Evolutionary conservation across 2,329 filamentous ascomycete genomes (phyloP).

Genomic region (Albifimbria verrucaria): DNA sequence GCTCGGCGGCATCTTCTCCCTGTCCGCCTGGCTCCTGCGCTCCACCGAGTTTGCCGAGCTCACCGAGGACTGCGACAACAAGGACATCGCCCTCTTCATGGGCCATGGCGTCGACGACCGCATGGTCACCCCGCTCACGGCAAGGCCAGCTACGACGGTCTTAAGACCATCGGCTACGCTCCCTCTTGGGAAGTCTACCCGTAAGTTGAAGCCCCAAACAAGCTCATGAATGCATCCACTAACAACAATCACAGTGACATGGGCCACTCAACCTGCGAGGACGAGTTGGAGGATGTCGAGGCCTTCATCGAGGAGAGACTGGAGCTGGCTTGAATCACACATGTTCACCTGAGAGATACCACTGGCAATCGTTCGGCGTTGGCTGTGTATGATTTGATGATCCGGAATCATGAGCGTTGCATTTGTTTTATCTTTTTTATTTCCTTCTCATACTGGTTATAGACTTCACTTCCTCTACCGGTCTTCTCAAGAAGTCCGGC

Average conservation of each 20-base stretch:
- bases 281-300: conserved; percentile 83
- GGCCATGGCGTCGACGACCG: conserved; percentile 79
- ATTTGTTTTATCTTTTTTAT: not conserved
- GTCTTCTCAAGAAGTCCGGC: no score
- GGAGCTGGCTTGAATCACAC: conserved; percentile 21
- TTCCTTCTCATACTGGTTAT: not conserved
- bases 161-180: conserved; percentile 68
- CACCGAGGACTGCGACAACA: conserved; percentile 42
- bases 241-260: conserved; percentile 62
- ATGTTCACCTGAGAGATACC: not conserved
- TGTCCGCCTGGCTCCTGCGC: conserved; percentile 80
- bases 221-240: not conserved
- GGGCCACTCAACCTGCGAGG: conserved; percentile 69
- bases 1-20: conserved; percentile 81
- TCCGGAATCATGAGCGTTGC: not conserved
- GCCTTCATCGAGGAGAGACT: conserved; percentile 45
- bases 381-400: not conserved
- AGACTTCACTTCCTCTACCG: not conserved
- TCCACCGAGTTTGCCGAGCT: conserved; percentile 40
- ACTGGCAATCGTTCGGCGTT: not conserved
- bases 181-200: conserved; percentile 74
- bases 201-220: conserved; percentile 41
- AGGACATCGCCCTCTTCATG: conserved; percentile 82
- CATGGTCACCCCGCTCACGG: conserved; percentile 71
- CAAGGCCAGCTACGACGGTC: conserved; percentile 58